Percentiles rank a stretch among this genome's conserved stretches.
These are phyloP conservation scores for Atkinsonella texensis DNA, from an alignment of 2,329 filamentous ascomycete species.

Conservation along the genomic window DNA sequence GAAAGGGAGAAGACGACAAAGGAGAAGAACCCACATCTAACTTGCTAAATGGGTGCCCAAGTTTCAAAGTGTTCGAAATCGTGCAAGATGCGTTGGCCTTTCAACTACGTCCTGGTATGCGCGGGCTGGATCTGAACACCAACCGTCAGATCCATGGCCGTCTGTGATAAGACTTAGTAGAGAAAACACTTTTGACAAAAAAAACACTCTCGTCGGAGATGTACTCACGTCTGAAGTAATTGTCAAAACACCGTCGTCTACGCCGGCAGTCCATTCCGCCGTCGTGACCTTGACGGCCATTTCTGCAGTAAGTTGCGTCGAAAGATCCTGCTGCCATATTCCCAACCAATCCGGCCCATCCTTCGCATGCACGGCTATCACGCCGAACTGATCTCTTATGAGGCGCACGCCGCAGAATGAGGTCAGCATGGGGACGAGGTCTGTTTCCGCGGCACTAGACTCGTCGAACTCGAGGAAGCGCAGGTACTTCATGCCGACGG, in stretches of 20 bases:
- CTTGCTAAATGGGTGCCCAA: too few species aligned
- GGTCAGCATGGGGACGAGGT: not conserved
- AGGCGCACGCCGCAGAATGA: slow-evolving; percentile 3
- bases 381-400: slow-evolving; percentile 5
- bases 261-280: slow-evolving; percentile 2
- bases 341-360: slow-evolving; percentile 5
- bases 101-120: too few species aligned
- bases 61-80: too few species aligned
- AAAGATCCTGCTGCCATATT: slow-evolving; percentile 6
- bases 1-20: too few species aligned
- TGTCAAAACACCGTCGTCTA: slow-evolving; percentile 1
- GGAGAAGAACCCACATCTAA: too few species aligned
- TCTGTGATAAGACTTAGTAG: not conserved
- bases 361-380: slow-evolving; percentile 5
- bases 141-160: slow-evolving; percentile 11
- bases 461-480: slow-evolving; percentile 5
- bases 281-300: not conserved
- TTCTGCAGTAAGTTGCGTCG: not conserved
- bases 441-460: not conserved
- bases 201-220: not conserved
- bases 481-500: slow-evolving; percentile 7
- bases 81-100: too few species aligned
- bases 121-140: too few species aligned
- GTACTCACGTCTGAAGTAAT: slow-evolving; percentile 7
- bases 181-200: not conserved